phyloP scores from a whole-genome alignment of 441 rosid species.

The Pelargonium exstipulatum region DNA sequence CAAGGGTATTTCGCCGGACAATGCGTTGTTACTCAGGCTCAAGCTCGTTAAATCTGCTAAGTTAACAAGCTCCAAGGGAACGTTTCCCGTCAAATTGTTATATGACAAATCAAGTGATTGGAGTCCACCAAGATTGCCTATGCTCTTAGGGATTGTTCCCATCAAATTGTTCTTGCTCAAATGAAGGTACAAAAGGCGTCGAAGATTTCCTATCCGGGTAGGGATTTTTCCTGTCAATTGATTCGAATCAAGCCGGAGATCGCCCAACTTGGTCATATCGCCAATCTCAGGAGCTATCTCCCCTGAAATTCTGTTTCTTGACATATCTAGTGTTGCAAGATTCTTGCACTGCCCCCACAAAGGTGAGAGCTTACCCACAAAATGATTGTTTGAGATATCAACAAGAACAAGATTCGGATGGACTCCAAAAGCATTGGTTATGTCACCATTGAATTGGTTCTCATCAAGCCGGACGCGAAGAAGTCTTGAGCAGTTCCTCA shows the following conservation, averaged over 20 bases:
- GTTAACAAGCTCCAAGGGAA: slow-evolving; percentile 36
- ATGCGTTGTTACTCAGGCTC: slow-evolving; percentile 47
- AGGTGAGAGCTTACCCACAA: slow-evolving; percentile 43
- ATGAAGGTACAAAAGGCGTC: slow-evolving; percentile 31
- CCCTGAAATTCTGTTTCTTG: slow-evolving; percentile 46
- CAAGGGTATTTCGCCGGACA: slow-evolving; percentile 41
- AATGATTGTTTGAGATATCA: slow-evolving; percentile 37
- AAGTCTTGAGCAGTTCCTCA: slow-evolving; percentile 43
- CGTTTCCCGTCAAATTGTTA: slow-evolving; percentile 36
- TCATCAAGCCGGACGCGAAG: slow-evolving; percentile 42
- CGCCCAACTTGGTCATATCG: slow-evolving; percentile 31
- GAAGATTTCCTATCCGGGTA: slow-evolving; percentile 37
- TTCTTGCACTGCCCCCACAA: slow-evolving; percentile 57
- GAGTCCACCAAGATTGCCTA: slow-evolving; percentile 33
- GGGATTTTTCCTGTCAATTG: slow-evolving; percentile 48
- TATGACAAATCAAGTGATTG: slow-evolving; percentile 41
- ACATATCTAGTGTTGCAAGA: slow-evolving; percentile 43
- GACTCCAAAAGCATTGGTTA: slow-evolving; percentile 49
- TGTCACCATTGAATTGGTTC: slow-evolving; percentile 46
- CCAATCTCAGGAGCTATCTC: slow-evolving; percentile 47
- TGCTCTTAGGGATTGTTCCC: slow-evolving; percentile 36
- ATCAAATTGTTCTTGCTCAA: slow-evolving; percentile 45
- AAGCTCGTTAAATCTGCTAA: slow-evolving; percentile 36
- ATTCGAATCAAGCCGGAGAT: slow-evolving; percentile 39
- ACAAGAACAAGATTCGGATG: slow-evolving; percentile 36